Conservation (phyloP, 208 protist species). For the Trypanosoma rangeli region DNA sequence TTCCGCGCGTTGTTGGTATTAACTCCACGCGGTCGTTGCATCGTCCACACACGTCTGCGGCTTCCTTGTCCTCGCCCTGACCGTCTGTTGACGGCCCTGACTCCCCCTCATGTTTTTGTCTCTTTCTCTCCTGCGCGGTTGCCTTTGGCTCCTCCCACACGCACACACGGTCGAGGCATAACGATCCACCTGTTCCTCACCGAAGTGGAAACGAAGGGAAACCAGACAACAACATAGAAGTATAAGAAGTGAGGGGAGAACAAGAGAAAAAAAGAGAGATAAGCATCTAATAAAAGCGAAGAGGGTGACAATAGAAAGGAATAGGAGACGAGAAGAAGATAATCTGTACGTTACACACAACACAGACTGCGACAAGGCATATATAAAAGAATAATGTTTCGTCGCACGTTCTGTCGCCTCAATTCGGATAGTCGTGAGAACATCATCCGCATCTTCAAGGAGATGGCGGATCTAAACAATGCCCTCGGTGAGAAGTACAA, state of each 20-base stretch:
- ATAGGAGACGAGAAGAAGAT: not conserved
- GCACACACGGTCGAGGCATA: not conserved
- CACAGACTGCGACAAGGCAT: slow-evolving; percentile 10
- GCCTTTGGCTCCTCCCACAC: not conserved
- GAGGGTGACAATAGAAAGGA: slow-evolving; percentile 8
- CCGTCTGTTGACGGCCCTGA: not conserved
- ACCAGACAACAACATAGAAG: too few relatives aligned
- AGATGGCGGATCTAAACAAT: slow-evolving; percentile 90
- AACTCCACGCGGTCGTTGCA: not conserved
- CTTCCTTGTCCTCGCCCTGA: not conserved
- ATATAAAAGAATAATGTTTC: slow-evolving; percentile 47
- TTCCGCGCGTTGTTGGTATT: not conserved
- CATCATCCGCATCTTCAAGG: slow-evolving; percentile 88
- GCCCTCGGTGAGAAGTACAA: slow-evolving; percentile 89
- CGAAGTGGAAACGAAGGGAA: not conserved
- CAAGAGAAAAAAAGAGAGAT: not conserved
- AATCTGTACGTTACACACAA: not conserved
- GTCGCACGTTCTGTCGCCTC: slow-evolving; percentile 43
- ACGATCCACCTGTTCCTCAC: not conserved
- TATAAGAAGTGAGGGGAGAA: not conserved
- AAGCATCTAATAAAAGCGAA: not conserved
- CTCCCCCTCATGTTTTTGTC: not conserved
- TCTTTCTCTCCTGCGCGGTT: not conserved
- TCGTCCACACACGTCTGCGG: not conserved
- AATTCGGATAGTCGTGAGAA: slow-evolving; percentile 73